Evolutionary conservation across 345 rosid species (phyloP), one percentile per base, ranked within the genome.

Genomic region (Theobroma cacao): DNA sequence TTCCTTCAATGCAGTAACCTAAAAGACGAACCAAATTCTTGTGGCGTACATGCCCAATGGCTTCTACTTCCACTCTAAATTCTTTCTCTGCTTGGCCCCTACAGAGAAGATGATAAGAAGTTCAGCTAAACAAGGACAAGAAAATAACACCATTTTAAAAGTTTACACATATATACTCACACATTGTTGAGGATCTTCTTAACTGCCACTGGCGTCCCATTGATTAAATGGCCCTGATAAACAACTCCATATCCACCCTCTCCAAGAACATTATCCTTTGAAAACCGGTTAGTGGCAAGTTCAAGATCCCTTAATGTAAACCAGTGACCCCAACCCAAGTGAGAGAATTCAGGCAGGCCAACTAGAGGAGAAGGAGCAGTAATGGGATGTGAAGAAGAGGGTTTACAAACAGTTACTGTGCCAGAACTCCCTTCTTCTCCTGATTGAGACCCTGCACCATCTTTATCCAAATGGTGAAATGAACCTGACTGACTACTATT

Each of bases 31-130:
- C 97, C 87, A 92, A 88, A 80, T 92, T 89, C 81, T 92, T 92
- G 85, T 92, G 97, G 68, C 94, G 94, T 41, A 92, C 97, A 67
- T 92, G 97, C 31, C 97, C 94, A 36, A 92, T 92, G 55, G 97
- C 97, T 75, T 92, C 97, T 34, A 92, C 97, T 79, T 92, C 97
- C 58, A 86, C 94, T 60, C 90, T 84, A 58, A 92, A 92, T 74
- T 92, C 97, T 84, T 92, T 92, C 82, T 92, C 97, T 36, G 97
- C 97, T 84, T 92, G 97, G 75, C 97, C 94, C 85, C 97, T 92
- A 53, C n/a, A 66, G 48, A 45, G 14, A 60, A 66, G 63, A 48
- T 76, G 2, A 13, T 63, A 31, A 79, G 38, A 52, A 62, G 24
- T 56, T 68, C 20, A 26, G 50, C 50, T 31, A 50, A 56, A 72